Evolutionary conservation across 495 filamentous ascomycete genomes (phyloP).

Genomic region (Aspergillus bridgeri): DNA sequence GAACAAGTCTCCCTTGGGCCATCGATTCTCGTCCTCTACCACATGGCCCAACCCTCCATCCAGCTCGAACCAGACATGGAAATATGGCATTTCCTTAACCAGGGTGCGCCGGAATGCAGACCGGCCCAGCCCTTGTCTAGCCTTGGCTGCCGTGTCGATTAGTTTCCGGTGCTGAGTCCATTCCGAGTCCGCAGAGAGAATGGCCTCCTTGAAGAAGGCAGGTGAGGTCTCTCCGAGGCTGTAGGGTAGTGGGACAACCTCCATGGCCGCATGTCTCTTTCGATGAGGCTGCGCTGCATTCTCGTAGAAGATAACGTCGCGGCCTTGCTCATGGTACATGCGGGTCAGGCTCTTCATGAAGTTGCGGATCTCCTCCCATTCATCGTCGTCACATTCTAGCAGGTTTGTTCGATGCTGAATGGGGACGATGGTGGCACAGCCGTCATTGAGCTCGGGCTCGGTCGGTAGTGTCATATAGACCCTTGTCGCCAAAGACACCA

Average conservation of each 20-base stretch:
- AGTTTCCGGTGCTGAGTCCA: slow-evolving; percentile 95
- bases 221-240: slow-evolving; percentile 85
- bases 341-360: slow-evolving; percentile 97
- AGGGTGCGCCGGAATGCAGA: slow-evolving; percentile 76
- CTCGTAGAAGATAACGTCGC: slow-evolving; percentile 95
- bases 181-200: slow-evolving; percentile 80
- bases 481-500: slow-evolving; percentile 85
- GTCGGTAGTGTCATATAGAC: slow-evolving; percentile 87
- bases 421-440: slow-evolving; percentile 83
- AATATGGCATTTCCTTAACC: slow-evolving; percentile 98
- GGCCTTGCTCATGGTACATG: slow-evolving; percentile 87
- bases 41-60: slow-evolving; percentile 92
- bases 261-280: slow-evolving; percentile 80
- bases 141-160: slow-evolving; percentile 78
- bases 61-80: slow-evolving; percentile 93
- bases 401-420: slow-evolving; percentile 87
- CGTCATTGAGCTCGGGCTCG: slow-evolving; percentile 78
- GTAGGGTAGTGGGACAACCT: slow-evolving; percentile 82
- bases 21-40: slow-evolving; percentile 80
- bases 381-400: slow-evolving; percentile 95
- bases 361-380: slow-evolving; percentile 98
- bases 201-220: slow-evolving; percentile 93
- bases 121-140: slow-evolving; percentile 69
- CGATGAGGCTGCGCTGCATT: slow-evolving; percentile 81
- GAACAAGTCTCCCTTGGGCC: slow-evolving; percentile 93